Conservation (phyloP, 768 basidiomycete genomes). For the Pisolithus albus region DNA sequence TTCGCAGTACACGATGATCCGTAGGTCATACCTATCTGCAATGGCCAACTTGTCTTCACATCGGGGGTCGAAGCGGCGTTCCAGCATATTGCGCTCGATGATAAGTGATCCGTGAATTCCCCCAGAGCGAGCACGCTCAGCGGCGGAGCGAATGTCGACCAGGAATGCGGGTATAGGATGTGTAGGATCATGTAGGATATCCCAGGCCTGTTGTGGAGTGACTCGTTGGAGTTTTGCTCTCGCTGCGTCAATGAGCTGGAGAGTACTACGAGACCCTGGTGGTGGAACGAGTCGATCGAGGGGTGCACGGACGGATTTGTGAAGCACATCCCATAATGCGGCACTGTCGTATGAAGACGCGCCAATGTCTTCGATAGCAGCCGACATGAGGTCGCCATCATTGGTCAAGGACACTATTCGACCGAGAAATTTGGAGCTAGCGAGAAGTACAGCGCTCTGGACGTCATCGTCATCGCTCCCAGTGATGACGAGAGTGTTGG, state of each 20-base stretch:
- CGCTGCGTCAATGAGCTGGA: conserved; percentile 48
- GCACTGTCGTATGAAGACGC: conserved; percentile 52
- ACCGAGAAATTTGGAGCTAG: conserved; percentile 63
- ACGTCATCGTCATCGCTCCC: conserved; percentile 51
- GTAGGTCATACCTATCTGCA: conserved; percentile 68
- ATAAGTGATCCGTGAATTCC: conserved; percentile 61
- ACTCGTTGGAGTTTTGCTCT: conserved; percentile 62
- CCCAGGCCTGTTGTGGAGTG: conserved; percentile 51
- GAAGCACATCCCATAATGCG: conserved; percentile 65
- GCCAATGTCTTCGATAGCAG: conserved; percentile 49
- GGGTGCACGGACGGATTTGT: conserved; percentile 51
- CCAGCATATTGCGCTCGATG: conserved; percentile 70
- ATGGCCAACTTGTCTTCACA: conserved; percentile 51
- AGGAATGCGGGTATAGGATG: conserved; percentile 59
- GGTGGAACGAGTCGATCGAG: conserved; percentile 60
- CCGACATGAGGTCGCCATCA: conserved; percentile 32
- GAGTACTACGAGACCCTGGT: conserved; percentile 55
- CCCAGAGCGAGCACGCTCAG: conserved; percentile 52
- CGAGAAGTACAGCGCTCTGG: conserved; percentile 61
- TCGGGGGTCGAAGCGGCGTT: conserved; percentile 77
- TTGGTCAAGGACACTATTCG: conserved; percentile 39
- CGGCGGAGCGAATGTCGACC: conserved; percentile 69
- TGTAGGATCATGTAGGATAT: conserved; percentile 47
- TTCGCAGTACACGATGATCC: conserved; percentile 69
- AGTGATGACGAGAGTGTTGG: conserved; percentile 50